Percentiles rank a stretch among this genome's conserved stretches.
Evolutionary conservation across 345 rosid genomes (phyloP).

Genomic region (Mallotus nudiflorus): DNA sequence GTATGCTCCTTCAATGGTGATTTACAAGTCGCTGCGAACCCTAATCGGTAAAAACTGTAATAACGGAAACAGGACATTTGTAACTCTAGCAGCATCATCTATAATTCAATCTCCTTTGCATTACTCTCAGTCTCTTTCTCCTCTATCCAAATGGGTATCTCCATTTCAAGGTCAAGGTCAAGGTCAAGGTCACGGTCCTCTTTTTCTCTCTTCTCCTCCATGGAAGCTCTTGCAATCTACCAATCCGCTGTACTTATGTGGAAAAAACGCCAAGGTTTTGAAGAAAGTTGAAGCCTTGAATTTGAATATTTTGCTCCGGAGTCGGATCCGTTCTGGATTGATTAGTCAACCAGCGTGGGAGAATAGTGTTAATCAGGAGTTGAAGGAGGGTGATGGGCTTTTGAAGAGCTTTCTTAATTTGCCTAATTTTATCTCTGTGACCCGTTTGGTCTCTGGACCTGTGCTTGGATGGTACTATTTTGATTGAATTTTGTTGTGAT

Average conservation of each 20-base stretch:
- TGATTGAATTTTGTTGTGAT: not conserved
- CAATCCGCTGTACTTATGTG: slow-evolving; percentile 60
- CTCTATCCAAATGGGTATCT: slow-evolving; percentile 64
- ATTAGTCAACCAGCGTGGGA: slow-evolving; percentile 15
- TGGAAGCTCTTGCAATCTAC: slow-evolving; percentile 91
- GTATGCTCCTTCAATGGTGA: slow-evolving; percentile 53
- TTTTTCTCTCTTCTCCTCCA: slow-evolving; percentile 71
- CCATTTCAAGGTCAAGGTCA: slow-evolving; percentile 44
- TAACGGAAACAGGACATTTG: slow-evolving; percentile 36
- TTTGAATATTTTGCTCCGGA: slow-evolving; percentile 30
- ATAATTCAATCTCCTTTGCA: slow-evolving; percentile 27
- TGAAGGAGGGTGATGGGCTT: slow-evolving; percentile 24
- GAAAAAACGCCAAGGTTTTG: slow-evolving; percentile 42
- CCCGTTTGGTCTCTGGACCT: slow-evolving; percentile 87
- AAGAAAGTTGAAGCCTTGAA: slow-evolving; percentile 57
- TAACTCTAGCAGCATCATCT: slow-evolving; percentile 34
- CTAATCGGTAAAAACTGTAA: slow-evolving; percentile 30
- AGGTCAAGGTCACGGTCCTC: slow-evolving; percentile 69
- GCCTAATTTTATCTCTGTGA: slow-evolving; percentile 75
- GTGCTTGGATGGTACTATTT: slow-evolving; percentile 72
- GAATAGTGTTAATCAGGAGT: slow-evolving; percentile 27
- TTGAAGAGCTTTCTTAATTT: slow-evolving; percentile 62
- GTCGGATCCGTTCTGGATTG: slow-evolving; percentile 24
- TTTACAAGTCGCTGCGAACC: slow-evolving; percentile 45
- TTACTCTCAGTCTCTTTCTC: slow-evolving; percentile 34